Percentiles rank a stretch among this genome's conserved stretches.
Conservation (phyloP, 2,329 filamentous ascomycete species). For the Aspergillus sp. region DNA sequence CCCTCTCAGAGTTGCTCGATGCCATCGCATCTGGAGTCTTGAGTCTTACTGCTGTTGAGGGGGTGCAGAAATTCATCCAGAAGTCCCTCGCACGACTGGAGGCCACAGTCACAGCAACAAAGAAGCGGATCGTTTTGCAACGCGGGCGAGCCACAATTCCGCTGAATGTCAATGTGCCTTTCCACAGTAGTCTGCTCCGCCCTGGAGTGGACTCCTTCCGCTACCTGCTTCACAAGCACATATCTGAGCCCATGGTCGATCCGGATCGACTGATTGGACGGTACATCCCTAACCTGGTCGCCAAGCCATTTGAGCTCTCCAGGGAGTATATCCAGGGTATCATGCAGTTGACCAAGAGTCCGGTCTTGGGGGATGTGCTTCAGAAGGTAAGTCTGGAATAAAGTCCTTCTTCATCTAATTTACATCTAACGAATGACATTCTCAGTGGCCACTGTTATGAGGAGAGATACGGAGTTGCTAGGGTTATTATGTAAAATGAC, state of each 20-base stretch:
- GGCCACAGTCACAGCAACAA: background rate
- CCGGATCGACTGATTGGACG: background rate
- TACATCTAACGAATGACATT: too few relatives aligned
- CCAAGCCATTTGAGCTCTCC: background rate
- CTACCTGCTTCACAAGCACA: background rate
- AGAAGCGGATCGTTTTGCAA: background rate
- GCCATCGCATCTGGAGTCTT: too few relatives aligned
- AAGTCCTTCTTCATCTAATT: too few relatives aligned
- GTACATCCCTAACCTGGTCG: background rate
- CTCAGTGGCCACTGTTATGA: too few relatives aligned
- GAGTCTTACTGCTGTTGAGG: too few relatives aligned
- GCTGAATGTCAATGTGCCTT: slow-evolving; percentile 5
- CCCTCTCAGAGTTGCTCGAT: too few relatives aligned
- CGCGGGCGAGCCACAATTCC: background rate
- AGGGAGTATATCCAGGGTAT: background rate
- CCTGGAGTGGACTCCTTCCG: background rate
- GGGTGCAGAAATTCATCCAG: too few relatives aligned
- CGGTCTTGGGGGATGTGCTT: background rate
- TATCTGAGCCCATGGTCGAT: background rate
- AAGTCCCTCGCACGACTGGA: too few relatives aligned
- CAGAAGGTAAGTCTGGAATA: too few relatives aligned
- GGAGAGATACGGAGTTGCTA: too few relatives aligned
- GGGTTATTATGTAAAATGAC: too few relatives aligned
- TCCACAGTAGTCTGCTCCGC: slow-evolving; percentile 6
- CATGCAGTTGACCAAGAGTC: background rate